A percentile compares a stretch with the other conserved stretches of the same genome.
Conservation (phyloP, 176 grass and related monocot genomes). For the Lolium perenne region DNA sequence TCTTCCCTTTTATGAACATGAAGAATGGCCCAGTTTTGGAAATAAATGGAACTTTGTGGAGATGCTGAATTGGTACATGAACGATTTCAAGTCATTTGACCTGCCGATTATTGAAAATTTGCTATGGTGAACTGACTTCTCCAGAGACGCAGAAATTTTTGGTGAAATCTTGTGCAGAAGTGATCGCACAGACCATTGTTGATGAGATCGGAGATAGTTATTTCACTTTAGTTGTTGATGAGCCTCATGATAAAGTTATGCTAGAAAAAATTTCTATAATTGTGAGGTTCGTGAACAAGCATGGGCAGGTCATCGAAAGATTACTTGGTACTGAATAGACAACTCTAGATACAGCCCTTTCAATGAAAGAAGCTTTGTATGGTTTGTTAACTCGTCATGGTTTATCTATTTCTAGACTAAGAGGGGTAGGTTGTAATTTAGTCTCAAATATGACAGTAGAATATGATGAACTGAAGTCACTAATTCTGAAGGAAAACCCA, state of each 20-base stretch:
- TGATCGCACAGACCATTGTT: background rate
- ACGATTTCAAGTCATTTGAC: background rate
- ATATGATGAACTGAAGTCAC: background rate
- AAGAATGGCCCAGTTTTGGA: background rate
- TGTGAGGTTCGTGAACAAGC: constrained; percentile 15
- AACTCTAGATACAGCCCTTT: background rate
- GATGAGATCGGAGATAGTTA: constrained; percentile 10
- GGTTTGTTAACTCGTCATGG: background rate
- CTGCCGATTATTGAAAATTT: background rate
- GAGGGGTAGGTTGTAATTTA: background rate
- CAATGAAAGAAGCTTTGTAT: background rate
- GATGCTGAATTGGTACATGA: background rate
- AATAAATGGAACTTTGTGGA: constrained; percentile 11
- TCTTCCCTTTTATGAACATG: background rate
- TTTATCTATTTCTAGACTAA: constrained; percentile 10
- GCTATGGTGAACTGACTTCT: background rate
- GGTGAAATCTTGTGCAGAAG: constrained; percentile 1
- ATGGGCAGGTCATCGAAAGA: background rate
- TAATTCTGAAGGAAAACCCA: background rate
- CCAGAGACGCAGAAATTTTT: background rate
- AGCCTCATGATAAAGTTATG: constrained; percentile 8
- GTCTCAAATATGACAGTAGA: background rate
- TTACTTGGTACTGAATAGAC: background rate
- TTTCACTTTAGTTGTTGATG: background rate
- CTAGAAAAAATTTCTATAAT: background rate